Conservation (phyloP, 345 rosid species). For the Eucalyptus sp. region DNA sequence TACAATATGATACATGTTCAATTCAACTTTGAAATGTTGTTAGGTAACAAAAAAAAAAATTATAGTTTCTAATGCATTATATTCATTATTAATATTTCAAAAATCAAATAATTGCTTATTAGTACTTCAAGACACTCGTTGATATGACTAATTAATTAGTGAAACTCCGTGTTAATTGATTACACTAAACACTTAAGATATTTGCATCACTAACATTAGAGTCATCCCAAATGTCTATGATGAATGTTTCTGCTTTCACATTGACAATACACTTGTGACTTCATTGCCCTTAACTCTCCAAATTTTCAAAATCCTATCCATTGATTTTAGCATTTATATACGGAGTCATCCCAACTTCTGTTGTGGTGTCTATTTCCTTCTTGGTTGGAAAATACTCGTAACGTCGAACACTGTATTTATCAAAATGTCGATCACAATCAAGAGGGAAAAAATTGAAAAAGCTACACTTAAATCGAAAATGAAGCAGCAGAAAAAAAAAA, state of each 20-base stretch:
- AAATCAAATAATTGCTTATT: not conserved
- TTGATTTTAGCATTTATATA: not conserved
- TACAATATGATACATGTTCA: not conserved
- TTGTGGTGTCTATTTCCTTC: not conserved
- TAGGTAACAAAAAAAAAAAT: not conserved
- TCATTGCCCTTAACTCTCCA: not conserved
- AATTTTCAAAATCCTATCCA: not conserved
- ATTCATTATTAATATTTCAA: not conserved
- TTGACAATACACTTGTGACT: not conserved
- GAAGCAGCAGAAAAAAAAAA: not conserved
- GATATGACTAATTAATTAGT: not conserved
- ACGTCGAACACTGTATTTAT: not conserved
- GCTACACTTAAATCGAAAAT: not conserved
- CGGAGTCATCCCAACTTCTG: not conserved
- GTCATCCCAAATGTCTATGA: not conserved
- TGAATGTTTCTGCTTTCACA: not conserved
- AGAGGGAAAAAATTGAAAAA: not conserved
- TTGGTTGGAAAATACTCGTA: not conserved
- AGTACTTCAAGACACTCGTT: not conserved
- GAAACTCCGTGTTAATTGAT: not conserved
- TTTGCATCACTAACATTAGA: not conserved
- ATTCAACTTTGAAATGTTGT: not conserved
- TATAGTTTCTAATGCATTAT: not conserved
- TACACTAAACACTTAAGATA: not conserved
- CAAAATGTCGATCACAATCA: not conserved